Evolutionary conservation across 2,329 filamentous ascomycete species (phyloP).

Genomic region (Dothidotthia symphoricarpi): DNA sequence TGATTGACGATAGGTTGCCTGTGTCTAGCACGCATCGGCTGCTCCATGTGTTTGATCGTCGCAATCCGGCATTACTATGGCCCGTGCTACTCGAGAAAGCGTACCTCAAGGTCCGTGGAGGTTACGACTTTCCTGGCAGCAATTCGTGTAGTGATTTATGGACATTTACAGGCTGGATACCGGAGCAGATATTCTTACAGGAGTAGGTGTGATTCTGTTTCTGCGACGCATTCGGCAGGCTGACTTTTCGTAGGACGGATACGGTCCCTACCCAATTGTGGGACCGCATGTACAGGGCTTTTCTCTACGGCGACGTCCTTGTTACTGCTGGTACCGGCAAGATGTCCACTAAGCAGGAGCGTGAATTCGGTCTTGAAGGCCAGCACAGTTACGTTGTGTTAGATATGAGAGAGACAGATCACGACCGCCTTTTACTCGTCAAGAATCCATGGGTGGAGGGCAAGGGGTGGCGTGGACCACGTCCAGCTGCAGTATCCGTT

Average conservation of each 20-base stretch:
- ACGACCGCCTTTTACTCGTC: constrained; percentile 69
- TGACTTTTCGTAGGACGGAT: constrained; percentile 61
- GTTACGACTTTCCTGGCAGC: constrained; percentile 96
- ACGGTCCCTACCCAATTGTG: constrained; percentile 74
- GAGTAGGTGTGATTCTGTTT: constrained; percentile 47
- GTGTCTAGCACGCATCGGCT: constrained; percentile 70
- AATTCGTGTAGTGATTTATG: constrained; percentile 95
- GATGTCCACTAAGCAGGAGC: constrained; percentile 73
- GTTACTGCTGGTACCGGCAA: constrained; percentile 88
- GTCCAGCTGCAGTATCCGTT: constrained; percentile 19
- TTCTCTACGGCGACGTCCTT: constrained; percentile 75
- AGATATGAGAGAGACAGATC: constrained; percentile 66
- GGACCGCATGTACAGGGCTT: constrained; percentile 71
- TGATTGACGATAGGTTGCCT: constrained; percentile 86
- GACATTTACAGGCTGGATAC: constrained; percentile 93
- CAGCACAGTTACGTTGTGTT: constrained; percentile 95
- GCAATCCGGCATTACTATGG: constrained; percentile 80
- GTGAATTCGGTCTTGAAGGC: constrained; percentile 75
- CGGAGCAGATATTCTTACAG: constrained; percentile 90
- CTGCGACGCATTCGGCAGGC: background rate
- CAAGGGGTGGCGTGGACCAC: constrained; percentile 64
- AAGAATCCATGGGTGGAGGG: constrained; percentile 97
- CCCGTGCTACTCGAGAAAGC: constrained; percentile 93
- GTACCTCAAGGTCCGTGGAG: constrained; percentile 90
- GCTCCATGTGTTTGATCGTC: constrained; percentile 83